Percentiles rank a stretch among this genome's conserved stretches.
Evolutionary conservation across 1,139 yeast genomes (phyloP).

Genomic region (Nakaseomyces glabratus): DNA sequence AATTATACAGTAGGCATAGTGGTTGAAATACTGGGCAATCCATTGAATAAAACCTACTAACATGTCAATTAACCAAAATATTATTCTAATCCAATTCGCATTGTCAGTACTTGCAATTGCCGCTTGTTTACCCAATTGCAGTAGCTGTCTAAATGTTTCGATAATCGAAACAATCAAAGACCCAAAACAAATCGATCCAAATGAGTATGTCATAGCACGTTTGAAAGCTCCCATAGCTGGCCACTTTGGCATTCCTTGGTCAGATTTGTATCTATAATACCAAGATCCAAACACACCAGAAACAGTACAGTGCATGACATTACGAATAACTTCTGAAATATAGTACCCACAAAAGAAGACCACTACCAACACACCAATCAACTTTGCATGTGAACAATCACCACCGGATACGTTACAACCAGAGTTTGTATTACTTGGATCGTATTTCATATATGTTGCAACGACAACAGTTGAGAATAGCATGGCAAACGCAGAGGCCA

Average conservation of each 20-base stretch:
- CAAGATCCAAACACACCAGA: conserved; percentile 86
- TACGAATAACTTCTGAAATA: conserved; percentile 75
- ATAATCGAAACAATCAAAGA: conserved; percentile 71
- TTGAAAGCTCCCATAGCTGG: conserved; percentile 79
- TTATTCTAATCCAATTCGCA: conserved; percentile 48
- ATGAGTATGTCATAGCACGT: conserved; percentile 76
- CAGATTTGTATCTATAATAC: conserved; percentile 72
- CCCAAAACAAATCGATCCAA: conserved; percentile 88
- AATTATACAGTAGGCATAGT: conserved; percentile 79
- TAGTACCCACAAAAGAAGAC: conserved; percentile 81
- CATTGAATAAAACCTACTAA: conserved; percentile 62
- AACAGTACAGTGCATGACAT: conserved; percentile 75
- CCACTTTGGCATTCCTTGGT: conserved; percentile 70
- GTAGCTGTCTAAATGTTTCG: conserved; percentile 50
- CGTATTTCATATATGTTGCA: conserved; percentile 69
- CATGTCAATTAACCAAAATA: conserved; percentile 50
- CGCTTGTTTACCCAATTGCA: conserved; percentile 42
- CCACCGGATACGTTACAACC: conserved; percentile 53
- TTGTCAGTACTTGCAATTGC: conserved; percentile 12
- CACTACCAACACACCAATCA: conserved; percentile 57
- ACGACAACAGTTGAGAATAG: conserved; percentile 61
- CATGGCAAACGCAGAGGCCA: conserved; percentile 56
- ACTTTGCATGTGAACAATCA: conserved; percentile 53
- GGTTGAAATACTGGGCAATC: conserved; percentile 79
- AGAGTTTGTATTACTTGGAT: conserved; percentile 39